phyloP scores from a whole-genome alignment of 2,329 filamentous ascomycete genomes.

The Penicillium sp. region DNA sequence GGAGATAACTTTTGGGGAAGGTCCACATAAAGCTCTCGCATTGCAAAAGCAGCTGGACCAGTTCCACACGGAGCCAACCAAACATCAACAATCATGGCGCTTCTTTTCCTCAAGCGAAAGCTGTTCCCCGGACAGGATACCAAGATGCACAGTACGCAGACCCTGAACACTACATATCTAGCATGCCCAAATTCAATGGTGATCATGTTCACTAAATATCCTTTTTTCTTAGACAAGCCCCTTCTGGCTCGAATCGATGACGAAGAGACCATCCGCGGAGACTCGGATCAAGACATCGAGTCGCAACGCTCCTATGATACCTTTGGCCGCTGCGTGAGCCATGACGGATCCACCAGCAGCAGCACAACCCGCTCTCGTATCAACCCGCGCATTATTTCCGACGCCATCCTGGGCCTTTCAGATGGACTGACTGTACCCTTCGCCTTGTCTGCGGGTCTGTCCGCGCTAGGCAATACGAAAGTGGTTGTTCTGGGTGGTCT shows the following conservation, averaged over 20 bases:
- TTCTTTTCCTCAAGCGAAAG: constrained; percentile 45
- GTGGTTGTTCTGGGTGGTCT: constrained; percentile 72
- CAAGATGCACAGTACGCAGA: constrained; percentile 19
- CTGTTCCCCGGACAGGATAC: constrained; percentile 36
- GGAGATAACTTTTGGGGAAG: neutral
- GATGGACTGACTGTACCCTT: constrained; percentile 81
- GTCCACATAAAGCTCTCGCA: neutral
- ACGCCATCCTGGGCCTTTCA: constrained; percentile 74
- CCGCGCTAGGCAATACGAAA: constrained; percentile 62
- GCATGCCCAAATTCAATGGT: neutral
- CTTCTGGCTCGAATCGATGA: constrained; percentile 35
- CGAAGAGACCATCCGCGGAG: constrained; percentile 26
- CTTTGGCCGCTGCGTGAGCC: constrained; percentile 33
- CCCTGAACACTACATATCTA: neutral
- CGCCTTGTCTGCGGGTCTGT: constrained; percentile 72
- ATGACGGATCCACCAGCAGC: constrained; percentile 30
- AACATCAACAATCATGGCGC: constrained; percentile 34
- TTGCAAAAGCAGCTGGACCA: neutral
- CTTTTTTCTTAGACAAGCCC: constrained; percentile 34
- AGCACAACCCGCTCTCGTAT: constrained; percentile 39
- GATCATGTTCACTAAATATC: constrained; percentile 12
- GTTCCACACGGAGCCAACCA: constrained; percentile 1
- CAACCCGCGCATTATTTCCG: constrained; percentile 52
- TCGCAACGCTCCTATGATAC: constrained; percentile 42
- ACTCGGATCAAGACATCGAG: constrained; percentile 38